Percentiles rank a stretch among this genome's conserved stretches.
Evolutionary conservation across 345 rosid genomes (phyloP).

Genomic region (Atalantia buxifolia): DNA sequence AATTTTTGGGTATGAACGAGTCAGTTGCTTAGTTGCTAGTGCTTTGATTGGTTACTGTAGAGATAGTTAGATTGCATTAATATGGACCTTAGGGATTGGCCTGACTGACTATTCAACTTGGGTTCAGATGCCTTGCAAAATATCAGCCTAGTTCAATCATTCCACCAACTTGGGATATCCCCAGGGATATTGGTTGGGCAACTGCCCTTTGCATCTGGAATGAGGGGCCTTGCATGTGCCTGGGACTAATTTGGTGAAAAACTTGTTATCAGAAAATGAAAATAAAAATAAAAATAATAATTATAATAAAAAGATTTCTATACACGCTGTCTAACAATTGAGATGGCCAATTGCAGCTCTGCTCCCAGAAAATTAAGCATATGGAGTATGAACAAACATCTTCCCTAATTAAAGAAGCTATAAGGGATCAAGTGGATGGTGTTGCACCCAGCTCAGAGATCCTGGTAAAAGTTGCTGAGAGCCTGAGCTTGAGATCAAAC

Average conservation of each 20-base stretch:
- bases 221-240: background rate
- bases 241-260: background rate
- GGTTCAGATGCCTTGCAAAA: background rate
- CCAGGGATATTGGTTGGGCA: background rate
- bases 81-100: background rate
- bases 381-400: constrained; percentile 52
- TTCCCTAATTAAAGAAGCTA: constrained; percentile 56
- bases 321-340: constrained; percentile 22
- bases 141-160: background rate
- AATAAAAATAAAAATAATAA: too few species aligned
- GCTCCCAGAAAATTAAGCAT: constrained; percentile 63
- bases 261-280: background rate
- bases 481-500: constrained; percentile 76
- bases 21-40: background rate
- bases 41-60: background rate
- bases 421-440: constrained; percentile 53
- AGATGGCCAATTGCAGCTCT: constrained; percentile 50
- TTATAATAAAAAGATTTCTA: background rate
- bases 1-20: constrained; percentile 1
- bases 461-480: constrained; percentile 65
- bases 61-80: background rate
- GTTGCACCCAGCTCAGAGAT: constrained; percentile 63
- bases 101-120: background rate
- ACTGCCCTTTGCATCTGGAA: background rate
- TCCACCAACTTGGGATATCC: background rate